phyloP scores from a whole-genome alignment of 2,329 filamentous ascomycete genomes.

The Septoria linicola region DNA sequence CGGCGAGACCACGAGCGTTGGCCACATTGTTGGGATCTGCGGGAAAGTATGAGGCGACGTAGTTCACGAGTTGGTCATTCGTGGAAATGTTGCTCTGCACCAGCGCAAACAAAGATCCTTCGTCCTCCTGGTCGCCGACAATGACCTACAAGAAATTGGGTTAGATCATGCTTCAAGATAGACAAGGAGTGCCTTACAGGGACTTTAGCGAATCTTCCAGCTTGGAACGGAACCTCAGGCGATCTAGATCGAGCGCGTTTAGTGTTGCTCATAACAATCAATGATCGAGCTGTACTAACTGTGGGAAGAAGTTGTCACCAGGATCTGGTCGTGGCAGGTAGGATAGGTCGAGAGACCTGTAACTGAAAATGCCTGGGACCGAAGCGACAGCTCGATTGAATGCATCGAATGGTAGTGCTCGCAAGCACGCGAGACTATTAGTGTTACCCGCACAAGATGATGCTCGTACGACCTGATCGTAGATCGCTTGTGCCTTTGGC shows the following conservation, averaged over 20 bases:
- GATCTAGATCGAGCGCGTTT: too few relatives aligned
- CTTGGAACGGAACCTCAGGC: constrained; percentile 57
- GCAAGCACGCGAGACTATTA: constrained; percentile 16
- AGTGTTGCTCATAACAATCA: too few relatives aligned
- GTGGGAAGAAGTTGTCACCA: constrained; percentile 56
- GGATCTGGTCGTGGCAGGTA: constrained; percentile 71
- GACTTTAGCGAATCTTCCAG: constrained; percentile 42
- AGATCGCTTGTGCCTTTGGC: constrained; percentile 18
- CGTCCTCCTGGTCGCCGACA: constrained; percentile 74
- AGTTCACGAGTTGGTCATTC: constrained; percentile 58
- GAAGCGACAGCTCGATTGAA: constrained; percentile 66
- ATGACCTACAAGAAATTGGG: constrained; percentile 44
- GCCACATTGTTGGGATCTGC: constrained; percentile 46
- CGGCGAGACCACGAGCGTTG: constrained; percentile 57
- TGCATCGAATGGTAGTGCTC: constrained; percentile 21
- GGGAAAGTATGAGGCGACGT: constrained; percentile 59
- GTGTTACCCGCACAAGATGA: constrained; percentile 29
- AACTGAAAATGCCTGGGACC: constrained; percentile 66
- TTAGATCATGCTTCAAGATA: too few relatives aligned
- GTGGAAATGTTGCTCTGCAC: constrained; percentile 68
- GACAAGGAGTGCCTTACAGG: constrained; percentile 25
- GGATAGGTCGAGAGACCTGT: constrained; percentile 62
- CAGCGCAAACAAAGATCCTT: constrained; percentile 54
- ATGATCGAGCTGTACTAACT: constrained; percentile 44
- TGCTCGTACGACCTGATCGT: constrained; percentile 19